phyloP scores from a whole-genome alignment of 2,329 filamentous ascomycete species.

The Penicillium rolfsii region DNA sequence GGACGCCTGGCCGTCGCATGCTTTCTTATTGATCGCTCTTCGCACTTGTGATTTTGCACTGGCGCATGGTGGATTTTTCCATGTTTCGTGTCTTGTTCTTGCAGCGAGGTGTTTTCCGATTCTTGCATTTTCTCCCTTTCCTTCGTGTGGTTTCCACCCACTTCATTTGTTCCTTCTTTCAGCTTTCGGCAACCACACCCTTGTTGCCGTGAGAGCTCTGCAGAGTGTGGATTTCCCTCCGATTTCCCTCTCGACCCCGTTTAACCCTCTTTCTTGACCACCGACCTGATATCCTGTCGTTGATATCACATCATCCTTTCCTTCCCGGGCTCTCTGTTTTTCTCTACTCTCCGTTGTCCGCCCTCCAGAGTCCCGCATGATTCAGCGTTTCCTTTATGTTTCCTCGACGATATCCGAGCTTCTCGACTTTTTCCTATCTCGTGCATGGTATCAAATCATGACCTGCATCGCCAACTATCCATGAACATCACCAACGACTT shows the following conservation, averaged over 20 bases:
- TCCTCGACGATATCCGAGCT: conserved; percentile 17
- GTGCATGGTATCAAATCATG: conserved; percentile 15
- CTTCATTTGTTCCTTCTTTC: conserved; percentile 15
- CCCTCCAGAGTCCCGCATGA: conserved; percentile 16
- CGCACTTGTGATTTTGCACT: conserved; percentile 11
- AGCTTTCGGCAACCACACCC: conserved; percentile 15
- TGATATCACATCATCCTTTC: conserved; percentile 27
- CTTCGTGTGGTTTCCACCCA: conserved; percentile 19
- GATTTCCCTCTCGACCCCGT: conserved; percentile 7
- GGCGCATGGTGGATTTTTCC: conserved; percentile 22
- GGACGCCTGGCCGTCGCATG: conserved; percentile 48
- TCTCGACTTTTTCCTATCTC: conserved; percentile 2
- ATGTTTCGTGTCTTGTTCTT: conserved; percentile 24
- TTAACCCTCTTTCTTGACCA: conserved; percentile 7
- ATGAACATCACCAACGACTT: conserved; percentile 27
- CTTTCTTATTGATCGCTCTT: conserved; percentile 43
- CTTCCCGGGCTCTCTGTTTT: conserved; percentile 16
- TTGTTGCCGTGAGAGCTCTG: conserved; percentile 9
- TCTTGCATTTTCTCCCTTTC: conserved; percentile 16
- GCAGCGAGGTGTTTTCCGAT: conserved; percentile 31
- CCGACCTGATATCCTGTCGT: conserved; percentile 19
- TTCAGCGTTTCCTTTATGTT: conserved; percentile 18
- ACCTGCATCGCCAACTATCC: conserved; percentile 23
- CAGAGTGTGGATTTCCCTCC: conserved; percentile 12
- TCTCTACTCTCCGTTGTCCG: conserved; percentile 3